Evolutionary conservation across 2,329 filamentous ascomycete genomes (phyloP), one percentile per base, ranked within the genome.

Genomic region (Colletotrichum sp.): DNA sequence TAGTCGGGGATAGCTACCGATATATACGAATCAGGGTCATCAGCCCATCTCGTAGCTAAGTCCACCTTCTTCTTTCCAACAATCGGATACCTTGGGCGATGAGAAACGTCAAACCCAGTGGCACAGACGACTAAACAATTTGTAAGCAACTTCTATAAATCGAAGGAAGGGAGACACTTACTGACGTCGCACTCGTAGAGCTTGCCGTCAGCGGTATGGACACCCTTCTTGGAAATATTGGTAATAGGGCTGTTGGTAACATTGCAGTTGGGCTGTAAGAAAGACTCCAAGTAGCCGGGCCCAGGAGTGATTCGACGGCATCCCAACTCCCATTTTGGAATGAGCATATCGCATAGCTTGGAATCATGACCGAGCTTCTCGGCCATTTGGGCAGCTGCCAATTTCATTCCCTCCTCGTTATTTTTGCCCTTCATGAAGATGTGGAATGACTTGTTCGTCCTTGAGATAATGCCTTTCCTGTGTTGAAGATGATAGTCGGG

Each of bases 401-500:
- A n/a, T 85, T 81, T 82, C 89, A 91, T 80, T 88, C 91, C 76
- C 39, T 71, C 49, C 26, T 71, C 13, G 55, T 77, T 78, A 36
- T 77, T 78, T 30, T 70, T 49, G 57, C 76, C 76, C 73, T 78
- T 79, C 49, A 75, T 62, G 52, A 85, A 87, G 7, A 85, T 80
- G 68, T 89, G 86, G 7, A 89, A 83, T 1, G 80, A 81, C 67
- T 80, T 82, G 28, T 83, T 83, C 0, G 80, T 81, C 6, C 75
- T 30, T 21, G 72, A 74, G 26, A 76, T 72, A 59, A 78, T 78
- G 7, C 83, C 83, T 72, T 87, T 89, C 21, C 89, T 85, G 73
- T 89, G 89, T 10, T 84, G 78, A 1, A 91, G 81, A 78, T 92
- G 92, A 16, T 82, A 86, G 13, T 88, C 84, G 0, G 91, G 90